Base-by-base conservation (phyloP, 371 early-diverging fungal species). In the Haplosporangium sp. region DNA sequence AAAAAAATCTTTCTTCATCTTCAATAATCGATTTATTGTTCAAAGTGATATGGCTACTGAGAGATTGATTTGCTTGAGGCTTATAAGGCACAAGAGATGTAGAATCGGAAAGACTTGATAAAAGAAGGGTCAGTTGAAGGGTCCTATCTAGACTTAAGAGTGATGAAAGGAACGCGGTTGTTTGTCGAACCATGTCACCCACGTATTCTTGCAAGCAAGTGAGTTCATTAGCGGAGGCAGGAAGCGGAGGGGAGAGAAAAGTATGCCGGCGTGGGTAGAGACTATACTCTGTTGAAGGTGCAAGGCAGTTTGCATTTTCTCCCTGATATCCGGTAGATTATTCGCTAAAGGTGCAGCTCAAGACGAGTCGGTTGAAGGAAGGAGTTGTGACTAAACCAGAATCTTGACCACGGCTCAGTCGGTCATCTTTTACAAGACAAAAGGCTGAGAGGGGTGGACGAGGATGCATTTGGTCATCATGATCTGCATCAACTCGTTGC, bases 401-500 rank as follows among this genome's bases (percentile, higher is more conserved):
- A 29, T 29, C 29, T 29, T 29, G 29, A 29, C 29, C 29, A 29
- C 29, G 29, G 29, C 29, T 29, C 29, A 29, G 29, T 29, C 29
- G 29, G 4, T 29, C 29, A 29, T 12, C n/a, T n/a, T n/a, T 67
- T 63, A 69, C 65, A 74, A 59, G 36, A 43, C 62, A 37, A 74
- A 74, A 43, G 74, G 74, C 57, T 74, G 64, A 13, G 69, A 69
- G 41, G 69, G 69, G 42, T 55, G 50, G 38, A 61, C 60, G 61
- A 47, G 38, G 57, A 74, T 74, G 20, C 55, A 50, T 62, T 69
- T 74, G 64, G 52, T 42, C 69, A 69, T 60, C 37, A 42, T 56
- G 48, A 69, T 69, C 36, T 48, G 48, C 74, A 74, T 74, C 65
- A 74, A 48, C 53, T 64, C 74, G 20, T 74, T 69, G 10, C 69